A percentile compares a stretch with the other conserved stretches of the same genome.
These are phyloP conservation scores for Debaryomycetaceae sp. DNA, from an alignment of 1,139 yeast species.

Conservation along the genomic window DNA sequence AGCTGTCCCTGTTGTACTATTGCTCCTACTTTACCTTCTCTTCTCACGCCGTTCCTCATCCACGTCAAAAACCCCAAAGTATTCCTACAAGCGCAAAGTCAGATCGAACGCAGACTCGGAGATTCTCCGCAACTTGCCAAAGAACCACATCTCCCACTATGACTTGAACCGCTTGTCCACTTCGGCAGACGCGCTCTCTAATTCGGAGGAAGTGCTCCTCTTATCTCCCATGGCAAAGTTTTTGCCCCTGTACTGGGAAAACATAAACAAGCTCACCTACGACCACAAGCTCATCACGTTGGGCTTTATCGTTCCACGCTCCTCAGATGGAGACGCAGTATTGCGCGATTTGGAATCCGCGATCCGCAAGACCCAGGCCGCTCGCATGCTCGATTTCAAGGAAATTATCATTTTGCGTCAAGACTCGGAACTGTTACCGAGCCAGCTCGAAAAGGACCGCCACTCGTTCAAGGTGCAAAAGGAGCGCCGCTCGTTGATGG, in stretches of 20 bases:
- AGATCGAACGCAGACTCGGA: conserved; percentile 36
- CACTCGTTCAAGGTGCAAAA: conserved; percentile 67
- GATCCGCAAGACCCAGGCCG: conserved; percentile 43
- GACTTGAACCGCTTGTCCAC: conserved; percentile 70
- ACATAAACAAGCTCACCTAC: conserved; percentile 59
- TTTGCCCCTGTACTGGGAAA: conserved; percentile 79
- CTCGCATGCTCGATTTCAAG: conserved; percentile 51
- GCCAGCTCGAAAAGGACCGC: conserved; percentile 71
- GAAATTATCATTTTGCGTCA: conserved; percentile 84
- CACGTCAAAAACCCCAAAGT: conserved; percentile 7
- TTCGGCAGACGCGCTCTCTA: conserved; percentile 56
- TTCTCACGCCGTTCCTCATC: conserved; percentile 8
- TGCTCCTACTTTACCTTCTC: conserved; percentile 32
- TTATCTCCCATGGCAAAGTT: conserved; percentile 85
- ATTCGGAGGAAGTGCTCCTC: conserved; percentile 72
- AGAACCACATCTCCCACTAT: conserved; percentile 75
- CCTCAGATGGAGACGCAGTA: conserved; percentile 69
- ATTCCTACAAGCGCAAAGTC: conserved; percentile 39
- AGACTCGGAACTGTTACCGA: conserved; percentile 65
- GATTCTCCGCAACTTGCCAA: conserved; percentile 52
- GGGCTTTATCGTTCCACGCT: conserved; percentile 85
- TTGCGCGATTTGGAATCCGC: conserved; percentile 60
- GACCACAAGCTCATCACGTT: conserved; percentile 79
- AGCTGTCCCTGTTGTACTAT: conserved; percentile 33
- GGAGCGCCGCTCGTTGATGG: conserved; percentile 83